phyloP scores from a whole-genome alignment of 495 filamentous ascomycete genomes.

The Penicillium pancosmium region DNA sequence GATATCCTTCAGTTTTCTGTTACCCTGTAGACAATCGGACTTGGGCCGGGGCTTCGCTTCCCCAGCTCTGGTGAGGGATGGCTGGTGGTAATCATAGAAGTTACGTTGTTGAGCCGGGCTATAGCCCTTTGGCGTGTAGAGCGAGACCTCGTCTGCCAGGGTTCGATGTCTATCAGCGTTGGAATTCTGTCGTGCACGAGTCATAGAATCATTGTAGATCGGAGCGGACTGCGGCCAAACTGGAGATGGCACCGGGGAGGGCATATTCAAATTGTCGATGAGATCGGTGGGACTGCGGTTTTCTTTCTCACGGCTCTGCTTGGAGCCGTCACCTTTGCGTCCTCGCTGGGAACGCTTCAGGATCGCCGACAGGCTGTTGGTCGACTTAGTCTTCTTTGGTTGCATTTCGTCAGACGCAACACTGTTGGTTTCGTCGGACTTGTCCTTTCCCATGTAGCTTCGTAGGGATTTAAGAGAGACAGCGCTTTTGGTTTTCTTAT shows the following conservation, averaged over 20 bases:
- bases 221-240: conserved; percentile 70
- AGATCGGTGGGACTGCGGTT: conserved; percentile 62
- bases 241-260: conserved; percentile 81
- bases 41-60: conserved; percentile 53
- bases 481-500: conserved; percentile 69
- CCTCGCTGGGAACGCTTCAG: conserved; percentile 48
- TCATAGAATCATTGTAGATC: conserved; percentile 41
- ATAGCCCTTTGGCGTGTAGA: conserved; percentile 64
- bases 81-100: conserved; percentile 60
- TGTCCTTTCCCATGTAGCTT: conserved; percentile 56
- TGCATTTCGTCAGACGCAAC: conserved; percentile 45
- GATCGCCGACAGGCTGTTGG: conserved; percentile 70
- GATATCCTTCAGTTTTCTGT: conserved; percentile 42
- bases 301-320: conserved; percentile 68
- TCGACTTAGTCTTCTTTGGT: conserved; percentile 83
- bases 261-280: conserved; percentile 50
- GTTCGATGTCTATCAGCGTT: conserved; percentile 42
- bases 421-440: conserved; percentile 43
- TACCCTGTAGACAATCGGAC: conserved; percentile 49
- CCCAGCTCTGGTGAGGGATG: conserved; percentile 49
- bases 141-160: conserved; percentile 60
- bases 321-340: conserved; percentile 46
- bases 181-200: conserved; percentile 23
- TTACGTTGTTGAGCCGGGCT: conserved; percentile 67
- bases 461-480: conserved; percentile 65